Evolutionary conservation across 2,329 filamentous ascomycete species (phyloP).

Genomic region (Fusarium nanum): DNA sequence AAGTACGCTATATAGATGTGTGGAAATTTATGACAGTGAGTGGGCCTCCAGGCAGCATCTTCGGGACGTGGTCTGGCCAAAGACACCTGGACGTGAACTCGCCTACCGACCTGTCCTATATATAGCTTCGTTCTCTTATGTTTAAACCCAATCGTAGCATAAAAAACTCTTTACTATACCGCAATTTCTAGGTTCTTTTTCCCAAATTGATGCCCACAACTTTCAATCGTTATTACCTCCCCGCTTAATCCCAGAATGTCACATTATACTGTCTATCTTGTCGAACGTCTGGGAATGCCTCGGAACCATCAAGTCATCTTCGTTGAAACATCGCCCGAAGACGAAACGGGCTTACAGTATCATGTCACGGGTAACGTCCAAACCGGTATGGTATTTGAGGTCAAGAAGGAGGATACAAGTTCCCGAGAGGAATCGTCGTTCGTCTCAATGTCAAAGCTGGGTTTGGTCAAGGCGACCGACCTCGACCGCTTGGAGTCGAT

Average conservation of each 20-base stretch:
- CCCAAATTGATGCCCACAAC: background rate
- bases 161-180: background rate
- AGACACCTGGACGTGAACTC: rapidly evolving
- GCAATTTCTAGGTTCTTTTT: background rate
- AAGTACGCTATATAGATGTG: background rate
- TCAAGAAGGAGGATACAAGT: background rate
- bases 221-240: background rate
- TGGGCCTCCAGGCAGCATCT: background rate
- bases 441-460: background rate
- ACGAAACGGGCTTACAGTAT: background rate
- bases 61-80: background rate
- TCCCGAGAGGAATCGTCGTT: background rate
- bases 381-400: background rate
- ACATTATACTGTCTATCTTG: background rate
- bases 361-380: background rate
- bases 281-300: background rate
- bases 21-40: background rate
- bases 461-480: background rate
- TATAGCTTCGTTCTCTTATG: background rate
- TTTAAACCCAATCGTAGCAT: rapidly evolving
- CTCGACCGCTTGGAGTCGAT: background rate
- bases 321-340: background rate
- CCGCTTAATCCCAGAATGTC: background rate
- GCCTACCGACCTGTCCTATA: background rate
- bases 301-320: background rate